phyloP scores from a whole-genome alignment of 2,329 filamentous ascomycete species.

The Aotearoamyces nothofagi region DNA sequence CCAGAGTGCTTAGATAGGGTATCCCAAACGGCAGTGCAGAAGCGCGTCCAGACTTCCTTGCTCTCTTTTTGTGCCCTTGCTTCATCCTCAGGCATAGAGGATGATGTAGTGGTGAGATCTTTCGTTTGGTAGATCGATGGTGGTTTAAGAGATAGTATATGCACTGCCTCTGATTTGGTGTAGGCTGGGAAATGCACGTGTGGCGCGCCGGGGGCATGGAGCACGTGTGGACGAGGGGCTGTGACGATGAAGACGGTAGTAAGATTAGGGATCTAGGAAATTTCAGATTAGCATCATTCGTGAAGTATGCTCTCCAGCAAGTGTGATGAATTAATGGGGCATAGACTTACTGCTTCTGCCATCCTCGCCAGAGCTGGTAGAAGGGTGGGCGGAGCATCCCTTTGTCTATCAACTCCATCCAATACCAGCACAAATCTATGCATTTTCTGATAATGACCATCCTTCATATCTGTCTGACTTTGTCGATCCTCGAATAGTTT shows the following conservation, averaged over 20 bases:
- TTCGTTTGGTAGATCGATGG: slow-evolving; percentile 27
- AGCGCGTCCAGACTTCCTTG: slow-evolving; percentile 61
- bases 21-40: slow-evolving; percentile 76
- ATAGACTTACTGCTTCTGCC: slow-evolving; percentile 58
- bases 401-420: slow-evolving; percentile 74
- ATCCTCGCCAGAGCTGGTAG: slow-evolving; percentile 69
- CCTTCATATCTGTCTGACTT: neutral
- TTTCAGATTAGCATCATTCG: no score
- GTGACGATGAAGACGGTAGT: slow-evolving; percentile 66
- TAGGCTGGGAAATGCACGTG: slow-evolving; percentile 79
- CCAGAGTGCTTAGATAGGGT: slow-evolving; percentile 67
- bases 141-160: slow-evolving; percentile 51
- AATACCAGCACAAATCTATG: slow-evolving; percentile 66
- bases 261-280: slow-evolving; percentile 56
- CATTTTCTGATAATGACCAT: no score
- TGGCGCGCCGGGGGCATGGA: slow-evolving; percentile 55
- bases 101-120: slow-evolving; percentile 15
- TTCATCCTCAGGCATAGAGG: slow-evolving; percentile 4
- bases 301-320: no score
- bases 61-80: slow-evolving; percentile 30
- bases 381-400: slow-evolving; percentile 65
- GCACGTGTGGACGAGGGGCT: slow-evolving; percentile 50
- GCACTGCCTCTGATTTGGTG: slow-evolving; percentile 61
- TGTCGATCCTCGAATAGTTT: slow-evolving; percentile 37
- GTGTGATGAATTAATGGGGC: no score